Percentiles rank a stretch among this genome's conserved stretches.
These are phyloP conservation scores for Eucalyptus cloeziana DNA, from an alignment of 345 rosid genomes.

Conservation along the genomic window DNA sequence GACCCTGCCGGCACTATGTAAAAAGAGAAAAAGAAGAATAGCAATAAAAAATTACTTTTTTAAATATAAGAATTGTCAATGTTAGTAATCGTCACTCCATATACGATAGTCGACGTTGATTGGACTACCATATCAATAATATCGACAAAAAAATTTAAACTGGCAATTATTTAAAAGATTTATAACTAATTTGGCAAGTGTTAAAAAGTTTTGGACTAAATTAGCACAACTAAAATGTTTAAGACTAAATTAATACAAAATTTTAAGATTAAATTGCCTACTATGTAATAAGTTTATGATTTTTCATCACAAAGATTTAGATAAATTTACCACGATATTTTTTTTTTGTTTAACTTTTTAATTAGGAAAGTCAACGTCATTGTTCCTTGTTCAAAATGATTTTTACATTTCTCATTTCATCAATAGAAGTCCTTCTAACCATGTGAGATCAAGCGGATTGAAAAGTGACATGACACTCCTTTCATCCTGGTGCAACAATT, in stretches of 20 bases:
- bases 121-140: rapidly evolving
- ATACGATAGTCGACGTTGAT: rapidly evolving
- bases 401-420: not conserved
- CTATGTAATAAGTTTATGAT: no score
- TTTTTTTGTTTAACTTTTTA: no score
- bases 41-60: no score
- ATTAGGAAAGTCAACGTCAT: no score
- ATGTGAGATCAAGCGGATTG: not conserved
- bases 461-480: not conserved
- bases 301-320: no score
- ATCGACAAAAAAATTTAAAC: no score
- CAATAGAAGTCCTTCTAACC: not conserved
- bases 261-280: no score
- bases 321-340: not conserved
- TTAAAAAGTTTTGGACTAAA: no score
- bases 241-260: rapidly evolving
- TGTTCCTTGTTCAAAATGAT: no score
- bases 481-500: not conserved
- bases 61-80: not conserved
- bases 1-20: rapidly evolving
- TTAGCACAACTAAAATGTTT: rapidly evolving
- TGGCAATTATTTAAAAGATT: no score
- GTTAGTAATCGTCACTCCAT: no score
- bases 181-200: rapidly evolving
- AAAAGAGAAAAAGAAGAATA: no score